Evolutionary conservation across 2,329 filamentous ascomycete genomes (phyloP), one percentile per base, ranked within the genome.

Genomic region (Chlorencoelia australis): DNA sequence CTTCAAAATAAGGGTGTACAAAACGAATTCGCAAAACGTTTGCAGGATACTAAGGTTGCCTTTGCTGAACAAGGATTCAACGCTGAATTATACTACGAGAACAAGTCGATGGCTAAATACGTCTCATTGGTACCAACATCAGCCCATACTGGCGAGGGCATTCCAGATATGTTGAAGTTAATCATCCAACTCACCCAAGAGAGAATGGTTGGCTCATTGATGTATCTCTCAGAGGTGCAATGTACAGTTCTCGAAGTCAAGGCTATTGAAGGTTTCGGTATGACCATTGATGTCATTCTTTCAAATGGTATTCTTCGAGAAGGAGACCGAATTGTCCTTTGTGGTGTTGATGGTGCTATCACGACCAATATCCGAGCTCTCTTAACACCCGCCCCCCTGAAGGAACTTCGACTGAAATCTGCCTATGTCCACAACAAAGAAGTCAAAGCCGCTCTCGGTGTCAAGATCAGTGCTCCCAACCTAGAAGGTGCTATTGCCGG

Each of bases 381-480:
- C 17, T 70, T 98, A 35, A 98, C 91, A 3, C 91, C 91, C 2
- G 88, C 87, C 8, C 84, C 87, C 42, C 77, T 98, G 58, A 91
- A 86, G 58, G 91, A 98, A 60, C 64, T 98, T 47, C 87, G 93
- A 59, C 75, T 98, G 53, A 96, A 96, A 66, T 94, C 88, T 3
- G 74, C 80, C 45, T 98, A 98, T 55, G 89, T 98, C 19, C 93
- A 98, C 69, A 95, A 98, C 69, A 96, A 98, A 68, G 87, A 94
- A 61, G 88, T 95, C 66, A 98, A 95, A 71, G 91, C 93, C 14
- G 87, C 91, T 7, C 75, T 98, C 55, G 91, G 91, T 82, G 86
- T 98, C 61, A 98, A 98, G 75, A 96, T 98, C 57, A 87, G 87
- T 45, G 91, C 89, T 29, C 93, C 94, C 51, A 87, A 88, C 45